phyloP scores from a whole-genome alignment of 2,329 filamentous ascomycete species.

The Immersiporthe knoxdaviesiana region DNA sequence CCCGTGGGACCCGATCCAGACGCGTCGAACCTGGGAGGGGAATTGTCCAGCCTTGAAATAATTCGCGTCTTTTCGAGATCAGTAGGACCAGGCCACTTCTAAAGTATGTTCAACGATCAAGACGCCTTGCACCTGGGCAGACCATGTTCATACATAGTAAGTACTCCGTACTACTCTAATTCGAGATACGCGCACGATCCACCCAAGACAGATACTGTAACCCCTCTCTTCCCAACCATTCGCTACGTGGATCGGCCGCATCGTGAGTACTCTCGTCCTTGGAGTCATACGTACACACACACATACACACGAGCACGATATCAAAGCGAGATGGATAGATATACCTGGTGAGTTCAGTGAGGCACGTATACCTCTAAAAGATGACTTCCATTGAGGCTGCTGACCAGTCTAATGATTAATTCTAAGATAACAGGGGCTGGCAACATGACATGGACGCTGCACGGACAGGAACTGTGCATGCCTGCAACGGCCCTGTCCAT shows the following conservation, averaged over 20 bases:
- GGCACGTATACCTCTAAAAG: slow-evolving; percentile 30
- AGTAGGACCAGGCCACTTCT: not conserved
- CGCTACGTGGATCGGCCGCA: too few relatives aligned
- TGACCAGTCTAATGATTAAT: slow-evolving; percentile 19
- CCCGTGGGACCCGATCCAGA: not conserved
- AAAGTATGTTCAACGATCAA: not conserved
- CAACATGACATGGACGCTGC: not conserved
- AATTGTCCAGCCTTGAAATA: not conserved
- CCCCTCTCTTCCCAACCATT: too few relatives aligned
- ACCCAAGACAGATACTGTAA: too few relatives aligned
- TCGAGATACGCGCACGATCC: too few relatives aligned
- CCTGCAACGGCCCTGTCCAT: not conserved
- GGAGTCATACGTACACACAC: not conserved
- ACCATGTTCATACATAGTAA: too few relatives aligned
- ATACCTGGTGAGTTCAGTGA: slow-evolving; percentile 12
- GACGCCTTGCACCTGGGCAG: not conserved
- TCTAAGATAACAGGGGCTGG: slow-evolving; percentile 26
- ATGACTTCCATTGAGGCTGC: slow-evolving; percentile 25
- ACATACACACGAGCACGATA: not conserved
- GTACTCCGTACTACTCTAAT: too few relatives aligned
- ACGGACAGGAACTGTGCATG: not conserved
- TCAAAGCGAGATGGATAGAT: not conserved
- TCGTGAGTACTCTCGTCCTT: not conserved
- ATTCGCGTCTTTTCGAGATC: not conserved
- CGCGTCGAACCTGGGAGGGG: not conserved